These are phyloP conservation scores for Cercospora janseana DNA, from an alignment of 2,329 filamentous ascomycete genomes.

Conservation along the genomic window DNA sequence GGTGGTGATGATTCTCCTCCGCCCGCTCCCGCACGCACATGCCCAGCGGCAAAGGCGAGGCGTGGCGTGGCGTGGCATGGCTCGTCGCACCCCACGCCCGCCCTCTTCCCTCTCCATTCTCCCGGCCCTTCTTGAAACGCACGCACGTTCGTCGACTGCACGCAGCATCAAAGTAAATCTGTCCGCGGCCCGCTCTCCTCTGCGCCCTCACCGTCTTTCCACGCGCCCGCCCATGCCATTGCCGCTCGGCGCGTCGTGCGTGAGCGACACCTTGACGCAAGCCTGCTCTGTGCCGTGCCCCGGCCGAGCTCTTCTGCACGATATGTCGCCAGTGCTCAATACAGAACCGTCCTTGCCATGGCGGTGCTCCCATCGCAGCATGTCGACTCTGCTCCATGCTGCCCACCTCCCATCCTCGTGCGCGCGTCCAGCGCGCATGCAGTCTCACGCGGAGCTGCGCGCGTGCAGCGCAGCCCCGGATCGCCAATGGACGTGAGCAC, in stretches of 20 bases:
- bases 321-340: background rate
- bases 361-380: too few species aligned
- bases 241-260: slow-evolving; percentile 9
- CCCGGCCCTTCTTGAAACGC: slow-evolving; percentile 9
- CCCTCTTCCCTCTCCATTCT: too few species aligned
- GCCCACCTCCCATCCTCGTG: slow-evolving; percentile 1
- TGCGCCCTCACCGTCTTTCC: slow-evolving; percentile 16
- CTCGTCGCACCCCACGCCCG: too few species aligned
- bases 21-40: slow-evolving; percentile 17
- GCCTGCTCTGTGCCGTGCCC: slow-evolving; percentile 17
- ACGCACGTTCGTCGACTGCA: background rate
- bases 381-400: background rate
- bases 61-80: background rate
- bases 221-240: background rate
- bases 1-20: background rate
- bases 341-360: too few species aligned
- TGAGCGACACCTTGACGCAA: too few species aligned
- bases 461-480: too few species aligned
- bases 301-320: too few species aligned
- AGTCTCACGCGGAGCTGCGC: slow-evolving; percentile 1
- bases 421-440: background rate
- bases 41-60: slow-evolving; percentile 8
- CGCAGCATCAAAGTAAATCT: background rate
- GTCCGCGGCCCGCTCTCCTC: background rate
- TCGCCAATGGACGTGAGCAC: too few species aligned